Conservation (phyloP, 164 flowering plant species). For the Cinnamomum micranthum region DNA sequence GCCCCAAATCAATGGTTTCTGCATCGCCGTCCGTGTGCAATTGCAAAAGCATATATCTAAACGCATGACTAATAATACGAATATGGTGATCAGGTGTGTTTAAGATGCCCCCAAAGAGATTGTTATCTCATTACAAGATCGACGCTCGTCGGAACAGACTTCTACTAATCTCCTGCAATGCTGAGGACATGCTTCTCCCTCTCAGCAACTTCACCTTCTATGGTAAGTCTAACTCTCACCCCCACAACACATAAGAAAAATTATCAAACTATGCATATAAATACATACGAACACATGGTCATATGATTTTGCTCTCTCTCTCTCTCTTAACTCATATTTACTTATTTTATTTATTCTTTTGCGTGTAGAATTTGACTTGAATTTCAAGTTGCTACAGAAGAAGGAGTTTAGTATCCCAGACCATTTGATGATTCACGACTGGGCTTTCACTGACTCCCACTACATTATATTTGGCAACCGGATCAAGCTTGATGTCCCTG, state of each 20-base stretch:
- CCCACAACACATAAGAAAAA: too few species aligned
- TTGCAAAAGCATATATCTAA: not conserved
- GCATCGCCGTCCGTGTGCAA: too few species aligned
- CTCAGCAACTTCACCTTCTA: slow-evolving; percentile 72
- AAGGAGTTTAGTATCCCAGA: slow-evolving; percentile 64
- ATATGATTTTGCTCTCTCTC: not conserved
- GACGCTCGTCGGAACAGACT: slow-evolving; percentile 57
- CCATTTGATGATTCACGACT: slow-evolving; percentile 92
- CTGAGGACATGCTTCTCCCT: slow-evolving; percentile 92
- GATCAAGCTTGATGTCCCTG: slow-evolving; percentile 67
- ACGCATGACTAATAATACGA: not conserved
- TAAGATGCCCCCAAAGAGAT: slow-evolving; percentile 82
- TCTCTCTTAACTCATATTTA: not conserved
- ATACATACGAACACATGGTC: not conserved
- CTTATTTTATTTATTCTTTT: not conserved
- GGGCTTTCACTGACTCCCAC: slow-evolving; percentile 90
- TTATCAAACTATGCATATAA: too few species aligned
- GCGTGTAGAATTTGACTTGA: slow-evolving; percentile 59
- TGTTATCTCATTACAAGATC: slow-evolving; percentile 81
- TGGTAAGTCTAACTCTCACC: slow-evolving; percentile 35
- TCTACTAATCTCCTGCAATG: slow-evolving; percentile 66
- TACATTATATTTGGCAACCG: slow-evolving; percentile 82
- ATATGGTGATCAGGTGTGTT: slow-evolving; percentile 52
- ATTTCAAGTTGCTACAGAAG: slow-evolving; percentile 59
- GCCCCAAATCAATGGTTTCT: too few species aligned